Evolutionary conservation across 2,329 filamentous ascomycete species (phyloP), one percentile per base, ranked within the genome.

Genomic region (Rugonectria rugulosa): DNA sequence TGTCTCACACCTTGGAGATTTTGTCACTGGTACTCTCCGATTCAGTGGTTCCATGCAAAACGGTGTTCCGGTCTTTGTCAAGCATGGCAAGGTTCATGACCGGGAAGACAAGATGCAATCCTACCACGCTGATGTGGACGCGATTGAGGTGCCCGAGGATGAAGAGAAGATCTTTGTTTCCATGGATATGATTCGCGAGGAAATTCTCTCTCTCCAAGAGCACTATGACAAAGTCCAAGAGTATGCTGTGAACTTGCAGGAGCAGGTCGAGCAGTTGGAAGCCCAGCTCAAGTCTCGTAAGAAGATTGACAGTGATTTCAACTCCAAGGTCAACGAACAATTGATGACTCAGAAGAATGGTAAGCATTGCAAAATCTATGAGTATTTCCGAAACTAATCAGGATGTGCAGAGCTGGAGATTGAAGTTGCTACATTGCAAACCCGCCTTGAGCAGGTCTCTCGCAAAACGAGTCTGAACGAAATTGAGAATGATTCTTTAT

Each of bases 401-500:
- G 36, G 20, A 3, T 29, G 5, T 21, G 17, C 60, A 84, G 85
- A 81, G 43, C 75, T 89, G 32, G 83, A 88, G 67, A 75, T 82
- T 21, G 79, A 85, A 65, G 75, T 90, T 37, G 79, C 83, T 41
- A 79, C 84, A 17, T 74, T 90, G 31, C 83, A 88, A 64, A 76
- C 80, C 7, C 85, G 83, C 14, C 75, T 90, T 2, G 85, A 88
- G 56, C 80, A 87, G 60, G 79, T 83, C 31, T 85, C 86, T 50
- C 83, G 83, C 38, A 88, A 88, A 66, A 76, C 83, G 20, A 84
- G 81, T 57, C 78, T 85, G n/a, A 79, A 81, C 29, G 85, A 89
- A 45, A 85, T 87, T 47, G 82, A 86, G 58, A 86, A 83, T 55
- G 83, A 88, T 58, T 82, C 85, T 4, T 73, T 89, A 36, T 79